phyloP scores from a whole-genome alignment of 208 protist species.

The Leishmania guyanensis region DNA sequence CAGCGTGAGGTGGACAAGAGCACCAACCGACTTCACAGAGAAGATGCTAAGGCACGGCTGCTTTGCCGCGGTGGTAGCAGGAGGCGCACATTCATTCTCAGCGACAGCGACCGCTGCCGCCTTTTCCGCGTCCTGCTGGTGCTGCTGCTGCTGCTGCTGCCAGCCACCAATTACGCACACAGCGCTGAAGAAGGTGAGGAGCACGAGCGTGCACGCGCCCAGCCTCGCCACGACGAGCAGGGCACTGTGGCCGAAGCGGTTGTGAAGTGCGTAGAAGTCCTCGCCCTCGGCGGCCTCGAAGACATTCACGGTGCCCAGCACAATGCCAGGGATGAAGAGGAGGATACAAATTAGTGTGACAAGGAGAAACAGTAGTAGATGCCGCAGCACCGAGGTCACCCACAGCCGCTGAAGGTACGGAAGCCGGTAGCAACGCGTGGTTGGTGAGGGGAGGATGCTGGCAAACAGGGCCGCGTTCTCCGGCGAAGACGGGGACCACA shows the following conservation, averaged over 20 bases:
- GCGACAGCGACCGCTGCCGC: neutral
- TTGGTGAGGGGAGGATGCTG: neutral
- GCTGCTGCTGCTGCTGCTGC: neutral
- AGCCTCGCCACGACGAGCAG: constrained; percentile 28
- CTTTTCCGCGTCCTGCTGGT: neutral
- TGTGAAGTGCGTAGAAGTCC: constrained; percentile 34
- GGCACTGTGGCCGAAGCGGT: constrained; percentile 36
- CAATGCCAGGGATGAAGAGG: constrained; percentile 35
- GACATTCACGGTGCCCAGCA: constrained; percentile 34
- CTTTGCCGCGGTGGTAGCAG: neutral
- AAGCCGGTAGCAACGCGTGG: constrained; percentile 26
- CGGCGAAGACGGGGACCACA: neutral
- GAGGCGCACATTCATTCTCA: neutral
- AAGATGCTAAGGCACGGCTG: neutral
- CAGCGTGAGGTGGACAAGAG: constrained; percentile 24
- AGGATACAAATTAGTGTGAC: constrained; percentile 24
- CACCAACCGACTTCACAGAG: constrained; percentile 6
- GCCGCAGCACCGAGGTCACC: constrained; percentile 46
- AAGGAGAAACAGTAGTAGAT: constrained; percentile 43
- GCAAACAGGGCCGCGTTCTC: neutral
- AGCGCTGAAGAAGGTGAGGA: constrained; percentile 13
- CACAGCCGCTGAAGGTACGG: constrained; percentile 46
- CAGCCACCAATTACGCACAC: constrained; percentile 3
- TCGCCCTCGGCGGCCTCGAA: constrained; percentile 32
- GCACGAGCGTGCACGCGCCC: constrained; percentile 12